These are phyloP conservation scores for Geranium incanum DNA, from an alignment of 441 rosid genomes.

Conservation along the genomic window DNA sequence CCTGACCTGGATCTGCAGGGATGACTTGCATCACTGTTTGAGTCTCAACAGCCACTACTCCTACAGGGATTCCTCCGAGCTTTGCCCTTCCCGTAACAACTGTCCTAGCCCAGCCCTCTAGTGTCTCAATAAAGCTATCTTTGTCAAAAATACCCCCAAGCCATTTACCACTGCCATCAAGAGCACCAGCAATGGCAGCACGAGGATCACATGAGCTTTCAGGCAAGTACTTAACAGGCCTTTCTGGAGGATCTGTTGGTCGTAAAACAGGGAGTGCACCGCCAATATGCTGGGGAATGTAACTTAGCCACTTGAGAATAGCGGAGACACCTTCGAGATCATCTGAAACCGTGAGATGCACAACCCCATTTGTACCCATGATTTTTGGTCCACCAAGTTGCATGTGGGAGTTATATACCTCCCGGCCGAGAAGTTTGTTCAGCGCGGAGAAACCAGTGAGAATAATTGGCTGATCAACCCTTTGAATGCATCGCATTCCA, in stretches of 20 bases:
- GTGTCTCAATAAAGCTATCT: slow-evolving; percentile 84
- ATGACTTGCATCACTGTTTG: slow-evolving; percentile 97
- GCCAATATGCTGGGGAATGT: slow-evolving; percentile 67
- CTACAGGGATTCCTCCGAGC: slow-evolving; percentile 98
- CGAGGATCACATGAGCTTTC: slow-evolving; percentile 97
- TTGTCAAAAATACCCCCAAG: slow-evolving; percentile 93
- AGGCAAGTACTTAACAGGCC: slow-evolving; percentile 74
- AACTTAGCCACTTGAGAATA: slow-evolving; percentile 92
- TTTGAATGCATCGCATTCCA: slow-evolving; percentile 98
- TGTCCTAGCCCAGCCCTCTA: slow-evolving; percentile 99
- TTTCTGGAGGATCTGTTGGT: slow-evolving; percentile 75
- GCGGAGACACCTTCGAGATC: slow-evolving; percentile 95
- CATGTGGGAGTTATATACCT: slow-evolving; percentile 99
- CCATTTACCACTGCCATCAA: slow-evolving; percentile 74
- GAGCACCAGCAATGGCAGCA: slow-evolving; percentile 74
- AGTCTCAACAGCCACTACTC: slow-evolving; percentile 97
- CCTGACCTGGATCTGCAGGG: slow-evolving; percentile 99
- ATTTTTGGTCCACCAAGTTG: slow-evolving; percentile 99
- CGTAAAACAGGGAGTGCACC: slow-evolving; percentile 64
- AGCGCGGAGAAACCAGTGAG: slow-evolving; percentile 96
- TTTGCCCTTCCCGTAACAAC: slow-evolving; percentile 99
- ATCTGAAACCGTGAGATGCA: slow-evolving; percentile 95
- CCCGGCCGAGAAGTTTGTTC: slow-evolving; percentile 98
- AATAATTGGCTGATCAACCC: slow-evolving; percentile 97
- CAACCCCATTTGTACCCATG: slow-evolving; percentile 99